These are phyloP conservation scores for Daldinia bambusicola DNA, from an alignment of 495 filamentous ascomycete species.

Conservation along the genomic window DNA sequence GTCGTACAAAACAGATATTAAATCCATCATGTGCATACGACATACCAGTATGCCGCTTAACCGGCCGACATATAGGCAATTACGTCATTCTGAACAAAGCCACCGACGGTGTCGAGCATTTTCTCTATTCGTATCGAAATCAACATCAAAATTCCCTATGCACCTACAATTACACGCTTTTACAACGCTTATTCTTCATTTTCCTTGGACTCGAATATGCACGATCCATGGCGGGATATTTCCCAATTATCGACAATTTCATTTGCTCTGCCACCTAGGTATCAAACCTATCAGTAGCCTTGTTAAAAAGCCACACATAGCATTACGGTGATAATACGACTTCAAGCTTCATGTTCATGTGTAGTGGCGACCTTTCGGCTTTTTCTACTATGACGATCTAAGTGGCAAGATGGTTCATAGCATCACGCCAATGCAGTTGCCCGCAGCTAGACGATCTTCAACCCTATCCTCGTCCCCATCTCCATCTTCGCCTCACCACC, in stretches of 20 bases:
- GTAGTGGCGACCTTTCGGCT: not conserved
- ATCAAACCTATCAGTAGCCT: not conserved
- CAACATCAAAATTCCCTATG: no score
- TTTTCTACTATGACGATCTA: conserved; percentile 2
- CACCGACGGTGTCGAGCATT: conserved; percentile 6
- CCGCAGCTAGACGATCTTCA: conserved; percentile 17
- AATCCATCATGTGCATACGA: conserved; percentile 10
- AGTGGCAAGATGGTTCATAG: conserved; percentile 11
- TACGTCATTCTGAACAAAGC: conserved; percentile 42
- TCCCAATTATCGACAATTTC: conserved; percentile 8
- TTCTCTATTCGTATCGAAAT: not conserved
- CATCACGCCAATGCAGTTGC: conserved; percentile 5
- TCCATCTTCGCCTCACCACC: not conserved
- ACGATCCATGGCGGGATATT: not conserved
- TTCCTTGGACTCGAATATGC: not conserved
- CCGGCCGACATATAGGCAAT: conserved; percentile 15
- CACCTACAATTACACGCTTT: conserved; percentile 9
- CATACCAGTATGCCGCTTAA: conserved; percentile 26
- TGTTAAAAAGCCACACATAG: conserved; percentile 20
- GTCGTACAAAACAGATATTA: conserved; percentile 17
- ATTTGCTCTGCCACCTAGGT: no score
- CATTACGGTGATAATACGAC: conserved; percentile 4
- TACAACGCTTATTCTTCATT: no score
- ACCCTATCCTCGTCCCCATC: conserved; percentile 7
- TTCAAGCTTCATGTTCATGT: conserved; percentile 1